A percentile compares a stretch with the other conserved stretches of the same genome.
Conservation (phyloP, 306 rosid species). For the Pyrus bretschneideri region DNA sequence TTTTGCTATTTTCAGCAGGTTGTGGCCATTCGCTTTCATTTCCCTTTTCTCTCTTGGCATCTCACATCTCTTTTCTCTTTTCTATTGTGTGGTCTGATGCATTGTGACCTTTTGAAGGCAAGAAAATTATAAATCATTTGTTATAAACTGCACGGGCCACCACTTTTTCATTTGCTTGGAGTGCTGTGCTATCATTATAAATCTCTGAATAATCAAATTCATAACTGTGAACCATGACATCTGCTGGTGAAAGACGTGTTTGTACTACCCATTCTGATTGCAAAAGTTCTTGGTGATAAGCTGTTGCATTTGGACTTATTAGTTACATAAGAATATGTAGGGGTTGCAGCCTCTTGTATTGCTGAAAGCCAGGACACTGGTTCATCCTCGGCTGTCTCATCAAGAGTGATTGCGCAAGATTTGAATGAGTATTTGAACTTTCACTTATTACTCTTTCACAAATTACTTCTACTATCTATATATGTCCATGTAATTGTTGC, state of each 20-base stretch:
- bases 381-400: constrained; percentile 37
- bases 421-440: constrained; percentile 31
- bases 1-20: not conserved
- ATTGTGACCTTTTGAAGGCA: not conserved
- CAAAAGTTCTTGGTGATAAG: not conserved
- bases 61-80: not conserved
- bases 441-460: not conserved
- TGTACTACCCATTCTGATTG: not conserved
- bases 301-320: constrained; percentile 9
- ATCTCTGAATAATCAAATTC: not conserved
- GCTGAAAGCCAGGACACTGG: constrained; percentile 57
- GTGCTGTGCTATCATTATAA: not conserved
- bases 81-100: not conserved
- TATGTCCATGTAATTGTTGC: not conserved
- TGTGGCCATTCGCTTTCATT: not conserved
- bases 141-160: not conserved
- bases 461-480: not conserved
- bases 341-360: constrained; percentile 45
- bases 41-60: not conserved
- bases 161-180: not conserved
- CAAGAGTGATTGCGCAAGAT: constrained; percentile 39
- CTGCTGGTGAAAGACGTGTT: constrained; percentile 6
- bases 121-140: not conserved
- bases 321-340: constrained; percentile 12
- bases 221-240: not conserved